These are phyloP conservation scores for Cylindrotheca closterium DNA, from an alignment of 108 stramenopile genomes.

Conservation along the genomic window DNA sequence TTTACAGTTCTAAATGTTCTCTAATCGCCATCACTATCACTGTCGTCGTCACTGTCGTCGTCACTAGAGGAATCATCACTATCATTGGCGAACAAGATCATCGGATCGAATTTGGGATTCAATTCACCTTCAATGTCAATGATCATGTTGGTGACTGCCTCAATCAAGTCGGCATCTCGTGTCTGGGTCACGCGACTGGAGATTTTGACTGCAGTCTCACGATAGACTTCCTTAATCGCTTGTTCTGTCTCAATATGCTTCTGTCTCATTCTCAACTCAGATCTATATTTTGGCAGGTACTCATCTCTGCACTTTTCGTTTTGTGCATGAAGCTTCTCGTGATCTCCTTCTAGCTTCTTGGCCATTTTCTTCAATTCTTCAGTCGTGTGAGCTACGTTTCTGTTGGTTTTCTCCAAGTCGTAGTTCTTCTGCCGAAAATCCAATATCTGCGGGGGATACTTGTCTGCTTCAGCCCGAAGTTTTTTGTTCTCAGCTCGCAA, in stretches of 20 bases:
- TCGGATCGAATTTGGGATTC: constrained; percentile 29
- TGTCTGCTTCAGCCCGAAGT: constrained; percentile 8
- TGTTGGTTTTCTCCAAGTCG: constrained; percentile 11
- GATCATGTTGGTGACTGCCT: constrained; percentile 14
- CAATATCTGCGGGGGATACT: constrained; percentile 19
- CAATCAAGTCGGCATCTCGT: constrained; percentile 2
- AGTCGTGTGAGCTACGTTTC: constrained; percentile 16
- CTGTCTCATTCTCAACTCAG: constrained; percentile 20
- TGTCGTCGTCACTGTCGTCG: constrained; percentile 2
- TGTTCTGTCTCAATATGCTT: constrained; percentile 14
- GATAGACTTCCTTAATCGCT: constrained; percentile 18
- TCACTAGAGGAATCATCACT: constrained; percentile 4
- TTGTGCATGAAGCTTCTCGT: constrained; percentile 11
- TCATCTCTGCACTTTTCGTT: constrained; percentile 21
- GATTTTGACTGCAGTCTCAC: constrained; percentile 15
- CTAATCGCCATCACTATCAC: constrained; percentile 9
- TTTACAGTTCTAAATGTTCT: neutral
- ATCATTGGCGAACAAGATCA: constrained; percentile 14
- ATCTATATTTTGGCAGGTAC: constrained; percentile 28
- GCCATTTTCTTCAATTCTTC: constrained; percentile 8
- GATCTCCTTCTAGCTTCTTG: constrained; percentile 26
- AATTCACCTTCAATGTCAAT: constrained; percentile 19
- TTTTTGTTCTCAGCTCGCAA: constrained; percentile 20
- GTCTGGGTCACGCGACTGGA: constrained; percentile 11
- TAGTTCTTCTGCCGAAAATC: constrained; percentile 13